These are phyloP conservation scores for Lathyrus tuberosus DNA, from an alignment of 306 rosid species.

Conservation along the genomic window DNA sequence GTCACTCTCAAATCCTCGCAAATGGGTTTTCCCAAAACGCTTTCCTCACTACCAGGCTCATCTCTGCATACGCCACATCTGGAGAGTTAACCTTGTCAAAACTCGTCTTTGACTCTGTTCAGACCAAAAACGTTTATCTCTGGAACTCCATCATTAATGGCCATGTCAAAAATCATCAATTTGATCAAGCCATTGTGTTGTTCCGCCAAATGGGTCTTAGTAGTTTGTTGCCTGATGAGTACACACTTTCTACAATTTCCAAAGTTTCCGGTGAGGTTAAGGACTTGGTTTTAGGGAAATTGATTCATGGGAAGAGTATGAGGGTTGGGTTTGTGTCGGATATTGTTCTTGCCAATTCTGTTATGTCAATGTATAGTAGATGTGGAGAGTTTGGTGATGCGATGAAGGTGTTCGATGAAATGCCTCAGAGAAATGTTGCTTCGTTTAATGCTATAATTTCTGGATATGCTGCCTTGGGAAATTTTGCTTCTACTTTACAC, in stretches of 20 bases:
- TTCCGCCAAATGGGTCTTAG: slow-evolving; percentile 56
- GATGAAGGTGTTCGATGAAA: slow-evolving; percentile 71
- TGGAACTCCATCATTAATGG: slow-evolving; percentile 76
- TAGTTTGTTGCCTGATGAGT: slow-evolving; percentile 59
- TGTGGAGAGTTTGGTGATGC: slow-evolving; percentile 52
- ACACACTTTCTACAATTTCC: slow-evolving; percentile 64
- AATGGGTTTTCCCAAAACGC: slow-evolving; percentile 61
- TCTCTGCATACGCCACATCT: slow-evolving; percentile 66
- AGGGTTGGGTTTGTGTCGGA: slow-evolving; percentile 60
- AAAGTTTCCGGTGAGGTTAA: slow-evolving; percentile 61
- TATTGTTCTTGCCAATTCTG: slow-evolving; percentile 65
- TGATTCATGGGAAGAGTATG: slow-evolving; percentile 69
- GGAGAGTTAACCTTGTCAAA: slow-evolving; percentile 42
- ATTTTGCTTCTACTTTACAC: slow-evolving; percentile 23
- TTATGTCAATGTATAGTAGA: slow-evolving; percentile 65
- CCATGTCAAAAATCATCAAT: slow-evolving; percentile 48
- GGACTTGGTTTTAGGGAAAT: slow-evolving; percentile 52
- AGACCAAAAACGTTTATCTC: slow-evolving; percentile 48
- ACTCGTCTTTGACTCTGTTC: slow-evolving; percentile 53
- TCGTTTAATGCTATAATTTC: slow-evolving; percentile 73
- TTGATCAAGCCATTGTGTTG: slow-evolving; percentile 47
- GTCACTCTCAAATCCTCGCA: slow-evolving; percentile 66
- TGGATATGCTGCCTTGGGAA: slow-evolving; percentile 45
- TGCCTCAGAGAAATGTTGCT: slow-evolving; percentile 61
- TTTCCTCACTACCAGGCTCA: slow-evolving; percentile 66